Conservation (phyloP, 192 early-diverging fungal species). For the Gamsiella multidivaricata region DNA sequence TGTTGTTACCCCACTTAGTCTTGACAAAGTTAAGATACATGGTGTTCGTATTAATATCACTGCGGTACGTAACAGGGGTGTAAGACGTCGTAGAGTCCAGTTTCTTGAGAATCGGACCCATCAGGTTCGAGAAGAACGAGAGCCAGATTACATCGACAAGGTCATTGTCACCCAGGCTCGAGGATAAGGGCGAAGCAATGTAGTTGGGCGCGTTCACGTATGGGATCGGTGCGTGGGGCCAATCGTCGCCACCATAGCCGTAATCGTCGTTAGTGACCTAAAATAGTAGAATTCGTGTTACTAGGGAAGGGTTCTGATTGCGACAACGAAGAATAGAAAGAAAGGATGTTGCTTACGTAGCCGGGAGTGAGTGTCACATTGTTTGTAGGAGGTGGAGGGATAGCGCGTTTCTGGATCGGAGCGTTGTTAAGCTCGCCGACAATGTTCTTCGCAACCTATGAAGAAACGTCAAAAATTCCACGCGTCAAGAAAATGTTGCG, state of each 20-base stretch:
- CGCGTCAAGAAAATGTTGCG: too few relatives aligned
- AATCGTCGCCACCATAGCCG: constrained; percentile 63
- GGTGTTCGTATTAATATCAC: constrained; percentile 32
- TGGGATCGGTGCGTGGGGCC: constrained; percentile 53
- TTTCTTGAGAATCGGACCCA: constrained; percentile 38
- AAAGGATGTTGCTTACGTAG: too few relatives aligned
- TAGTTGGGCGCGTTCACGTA: constrained; percentile 54
- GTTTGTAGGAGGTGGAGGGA: constrained; percentile 4
- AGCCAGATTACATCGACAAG: constrained; percentile 57
- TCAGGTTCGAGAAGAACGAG: constrained; percentile 54
- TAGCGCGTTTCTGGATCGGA: constrained; percentile 41
- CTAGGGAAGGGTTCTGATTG: too few relatives aligned
- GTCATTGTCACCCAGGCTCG: constrained; percentile 33
- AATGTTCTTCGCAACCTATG: constrained; percentile 51
- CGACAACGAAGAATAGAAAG: too few relatives aligned
- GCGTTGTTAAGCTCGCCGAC: constrained; percentile 46
- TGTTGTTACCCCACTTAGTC: constrained; percentile 45
- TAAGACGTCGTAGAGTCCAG: constrained; percentile 39
- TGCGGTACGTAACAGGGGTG: constrained; percentile 14
- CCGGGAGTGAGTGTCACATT: constrained; percentile 55
- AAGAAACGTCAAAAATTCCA: too few relatives aligned
- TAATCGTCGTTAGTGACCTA: constrained; percentile 64
- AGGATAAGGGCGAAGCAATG: constrained; percentile 53
- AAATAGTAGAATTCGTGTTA: too few relatives aligned
- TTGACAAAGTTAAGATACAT: constrained; percentile 48